These are phyloP conservation scores for Kwoniella newhampshirensis DNA, from an alignment of 768 basidiomycete species.

Conservation along the genomic window DNA sequence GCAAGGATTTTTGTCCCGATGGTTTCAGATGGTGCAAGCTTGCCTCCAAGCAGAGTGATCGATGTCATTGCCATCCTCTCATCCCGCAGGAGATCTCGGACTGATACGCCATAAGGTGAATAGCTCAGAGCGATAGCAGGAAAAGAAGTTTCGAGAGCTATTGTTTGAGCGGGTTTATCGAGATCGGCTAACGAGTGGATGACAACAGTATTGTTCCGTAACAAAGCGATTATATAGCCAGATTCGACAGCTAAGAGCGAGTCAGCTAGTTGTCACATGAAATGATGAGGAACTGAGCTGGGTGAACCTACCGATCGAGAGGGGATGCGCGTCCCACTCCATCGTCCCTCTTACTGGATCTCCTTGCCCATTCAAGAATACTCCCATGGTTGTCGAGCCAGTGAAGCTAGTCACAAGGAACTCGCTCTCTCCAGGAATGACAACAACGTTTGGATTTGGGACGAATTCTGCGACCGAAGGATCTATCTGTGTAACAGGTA, in stretches of 20 bases:
- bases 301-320: constrained; percentile 66
- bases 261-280: constrained; percentile 3
- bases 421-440: constrained; percentile 69
- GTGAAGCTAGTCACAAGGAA: constrained; percentile 85
- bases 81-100: constrained; percentile 42
- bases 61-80: constrained; percentile 27
- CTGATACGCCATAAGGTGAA: constrained; percentile 48
- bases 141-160: constrained; percentile 58
- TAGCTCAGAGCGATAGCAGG: constrained; percentile 34
- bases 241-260: constrained; percentile 68
- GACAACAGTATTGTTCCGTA: constrained; percentile 75
- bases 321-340: constrained; percentile 77
- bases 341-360: constrained; percentile 88
- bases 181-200: constrained; percentile 69
- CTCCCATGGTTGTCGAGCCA: constrained; percentile 73
- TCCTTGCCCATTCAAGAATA: constrained; percentile 80
- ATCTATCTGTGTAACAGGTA: constrained; percentile 73
- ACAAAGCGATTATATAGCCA: constrained; percentile 73
- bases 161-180: constrained; percentile 64
- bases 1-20: constrained; percentile 6
- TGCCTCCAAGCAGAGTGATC: constrained; percentile 32
- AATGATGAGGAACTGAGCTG: too few relatives aligned
- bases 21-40: constrained; percentile 25
- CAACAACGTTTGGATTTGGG: constrained; percentile 61
- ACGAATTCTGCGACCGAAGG: constrained; percentile 47